A percentile compares a stretch with the other conserved stretches of the same genome.
phyloP scores from a whole-genome alignment of 2,329 filamentous ascomycete genomes.

The Aspergillus uvarum region DNA sequence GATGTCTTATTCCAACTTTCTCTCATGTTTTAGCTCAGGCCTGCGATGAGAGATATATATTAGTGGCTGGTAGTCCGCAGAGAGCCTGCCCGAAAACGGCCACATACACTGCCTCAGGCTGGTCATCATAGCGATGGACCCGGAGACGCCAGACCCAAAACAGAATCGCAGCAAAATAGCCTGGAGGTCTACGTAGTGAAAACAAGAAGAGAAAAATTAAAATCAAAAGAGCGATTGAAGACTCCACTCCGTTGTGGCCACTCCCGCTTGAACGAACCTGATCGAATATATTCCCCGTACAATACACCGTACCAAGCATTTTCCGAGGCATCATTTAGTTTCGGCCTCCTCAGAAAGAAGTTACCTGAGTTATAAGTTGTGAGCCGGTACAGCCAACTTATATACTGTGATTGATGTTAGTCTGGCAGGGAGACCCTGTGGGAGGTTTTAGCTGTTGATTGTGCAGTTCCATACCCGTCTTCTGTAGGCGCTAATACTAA shows the following conservation, averaged over 20 bases:
- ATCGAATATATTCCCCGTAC: conserved; percentile 6
- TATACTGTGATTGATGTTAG: no score
- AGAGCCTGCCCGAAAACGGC: not conserved
- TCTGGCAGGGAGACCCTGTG: not conserved
- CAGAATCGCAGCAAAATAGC: not conserved
- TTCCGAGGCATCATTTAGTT: not conserved
- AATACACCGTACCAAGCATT: conserved; percentile 3
- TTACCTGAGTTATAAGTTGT: no score
- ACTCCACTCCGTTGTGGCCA: conserved; percentile 6
- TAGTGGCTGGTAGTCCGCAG: not conserved
- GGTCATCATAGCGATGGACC: conserved; percentile 2
- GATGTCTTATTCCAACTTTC: conserved; percentile 3
- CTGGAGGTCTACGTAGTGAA: not conserved
- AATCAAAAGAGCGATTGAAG: not conserved
- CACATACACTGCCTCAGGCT: conserved; percentile 1
- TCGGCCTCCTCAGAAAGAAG: no score
- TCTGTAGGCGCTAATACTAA: not conserved
- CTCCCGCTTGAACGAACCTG: conserved; percentile 1
- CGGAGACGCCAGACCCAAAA: conserved; percentile 1
- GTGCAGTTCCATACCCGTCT: not conserved
- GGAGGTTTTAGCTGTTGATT: not conserved
- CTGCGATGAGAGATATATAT: not conserved
- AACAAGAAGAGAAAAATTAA: not conserved
- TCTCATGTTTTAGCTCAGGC: no score
- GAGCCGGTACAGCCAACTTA: no score